Evolutionary conservation across 73 alveolate species (phyloP), one percentile per base, ranked within the genome.

Genomic region (Paramecium primaurelia): DNA sequence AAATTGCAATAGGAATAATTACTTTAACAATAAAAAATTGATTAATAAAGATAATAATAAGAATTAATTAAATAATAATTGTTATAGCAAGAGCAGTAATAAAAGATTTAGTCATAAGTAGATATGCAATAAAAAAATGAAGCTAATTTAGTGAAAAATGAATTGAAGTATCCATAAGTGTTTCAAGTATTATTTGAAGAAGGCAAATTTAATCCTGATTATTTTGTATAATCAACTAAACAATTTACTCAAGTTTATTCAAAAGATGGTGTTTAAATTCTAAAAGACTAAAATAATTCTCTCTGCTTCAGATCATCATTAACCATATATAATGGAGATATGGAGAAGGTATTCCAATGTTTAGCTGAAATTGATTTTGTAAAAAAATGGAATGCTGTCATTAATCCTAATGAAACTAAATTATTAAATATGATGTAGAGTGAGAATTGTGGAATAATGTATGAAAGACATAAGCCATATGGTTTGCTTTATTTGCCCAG

Each of bases 401-500:
- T 40, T 0, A 87, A 37, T 87, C 34, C 86, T 26, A 25, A 86
- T 22, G 85, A 86, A 86, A 22, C 88, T 2, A 71, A 64, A 83
- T 38, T 89, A 7, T 83, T 89, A 37, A 71, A 68, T 73, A 30
- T 89, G 22, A 89, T 89, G 54, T 40, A 54, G 38, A 89, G 77
- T 42, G 94, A 89, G 36, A 38, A 89, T 38, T 71, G 92, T 2
- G 87, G 85, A 20, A 89, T 89, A 10, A 40, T 89, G 11, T 89
- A 89, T 89, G 45, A 89, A 71, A 89, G 75, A 83, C 94, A 89
- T 20, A 89, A 89, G 26, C 71, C 68, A 42, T 71, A 71, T 71
- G 94, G 94, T 25, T 42, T 71, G 18, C 34, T 89, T 30, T 89
- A 89, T 71, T 44, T 77, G 32, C 94, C 94, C 12, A 25, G 94